These are phyloP conservation scores for Suhomyces yuchorum DNA, from an alignment of 1,139 yeast genomes.

Conservation along the genomic window DNA sequence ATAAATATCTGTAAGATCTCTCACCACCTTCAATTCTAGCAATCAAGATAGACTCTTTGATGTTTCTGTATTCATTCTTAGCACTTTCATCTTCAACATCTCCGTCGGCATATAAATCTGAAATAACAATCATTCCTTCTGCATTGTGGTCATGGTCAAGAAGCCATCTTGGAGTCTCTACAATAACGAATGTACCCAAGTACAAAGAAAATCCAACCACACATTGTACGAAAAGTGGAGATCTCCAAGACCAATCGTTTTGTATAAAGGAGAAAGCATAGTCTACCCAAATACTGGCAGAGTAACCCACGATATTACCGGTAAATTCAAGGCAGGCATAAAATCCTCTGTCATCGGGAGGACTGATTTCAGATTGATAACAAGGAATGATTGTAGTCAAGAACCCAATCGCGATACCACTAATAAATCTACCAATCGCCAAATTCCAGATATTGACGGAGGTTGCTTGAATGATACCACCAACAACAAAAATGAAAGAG, in stretches of 20 bases:
- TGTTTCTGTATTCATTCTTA: slow-evolving; percentile 33
- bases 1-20: slow-evolving; percentile 67
- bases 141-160: slow-evolving; percentile 85
- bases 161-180: slow-evolving; percentile 89
- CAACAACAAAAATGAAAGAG: slow-evolving; percentile 74
- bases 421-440: slow-evolving; percentile 73
- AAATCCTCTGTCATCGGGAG: slow-evolving; percentile 85
- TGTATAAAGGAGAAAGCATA: slow-evolving; percentile 70
- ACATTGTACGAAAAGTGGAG: slow-evolving; percentile 77
- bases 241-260: slow-evolving; percentile 65
- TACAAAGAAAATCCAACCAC: slow-evolving; percentile 70
- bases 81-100: slow-evolving; percentile 34
- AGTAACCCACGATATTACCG: slow-evolving; percentile 85
- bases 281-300: slow-evolving; percentile 89
- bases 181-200: slow-evolving; percentile 74
- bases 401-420: slow-evolving; percentile 89
- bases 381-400: slow-evolving; percentile 95
- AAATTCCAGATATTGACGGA: slow-evolving; percentile 52
- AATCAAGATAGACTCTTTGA: slow-evolving; percentile 54
- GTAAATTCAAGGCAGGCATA: slow-evolving; percentile 92
- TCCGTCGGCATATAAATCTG: slow-evolving; percentile 50
- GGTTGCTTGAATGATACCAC: slow-evolving; percentile 74
- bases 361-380: slow-evolving; percentile 88
- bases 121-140: slow-evolving; percentile 65
- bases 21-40: slow-evolving; percentile 73